Evolutionary conservation across 208 protist species (phyloP).

Genomic region (Leishmania amazonensis): DNA sequence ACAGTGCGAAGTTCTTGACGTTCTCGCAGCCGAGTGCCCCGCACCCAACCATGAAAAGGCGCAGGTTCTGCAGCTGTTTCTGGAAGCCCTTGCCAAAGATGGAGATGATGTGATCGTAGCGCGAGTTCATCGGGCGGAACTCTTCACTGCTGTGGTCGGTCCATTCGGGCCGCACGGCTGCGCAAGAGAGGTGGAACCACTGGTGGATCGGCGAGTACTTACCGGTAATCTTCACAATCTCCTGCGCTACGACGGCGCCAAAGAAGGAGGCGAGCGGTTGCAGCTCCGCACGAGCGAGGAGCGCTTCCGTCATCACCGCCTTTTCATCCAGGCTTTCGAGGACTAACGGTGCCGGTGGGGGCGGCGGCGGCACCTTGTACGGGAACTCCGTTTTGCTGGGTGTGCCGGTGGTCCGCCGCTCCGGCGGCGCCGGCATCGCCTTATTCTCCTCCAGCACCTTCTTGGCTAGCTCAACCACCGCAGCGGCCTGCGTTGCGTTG

Average conservation of each 20-base stretch:
- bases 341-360: constrained; percentile 57
- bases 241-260: constrained; percentile 96
- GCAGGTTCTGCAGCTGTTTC: constrained; percentile 61
- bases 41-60: constrained; percentile 97
- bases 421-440: constrained; percentile 28
- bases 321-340: constrained; percentile 62
- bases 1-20: constrained; percentile 99
- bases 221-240: constrained; percentile 96
- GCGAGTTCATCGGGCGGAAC: constrained; percentile 47
- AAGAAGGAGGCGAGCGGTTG: constrained; percentile 92
- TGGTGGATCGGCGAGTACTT: constrained; percentile 97
- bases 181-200: constrained; percentile 95
- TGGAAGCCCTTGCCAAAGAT: constrained; percentile 82
- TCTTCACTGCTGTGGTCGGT: constrained; percentile 46
- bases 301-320: constrained; percentile 47
- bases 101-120: constrained; percentile 80
- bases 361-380: constrained; percentile 50
- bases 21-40: constrained; percentile 99
- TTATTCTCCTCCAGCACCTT: constrained; percentile 63
- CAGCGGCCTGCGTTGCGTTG: constrained; percentile 54
- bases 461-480: constrained; percentile 60
- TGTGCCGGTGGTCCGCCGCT: constrained; percentile 4
- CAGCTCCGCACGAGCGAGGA: constrained; percentile 78
- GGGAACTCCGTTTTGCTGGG: constrained; percentile 73
- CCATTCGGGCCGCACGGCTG: constrained; percentile 72